Conservation (phyloP, 345 rosid species). For the Brassica cretica region DNA sequence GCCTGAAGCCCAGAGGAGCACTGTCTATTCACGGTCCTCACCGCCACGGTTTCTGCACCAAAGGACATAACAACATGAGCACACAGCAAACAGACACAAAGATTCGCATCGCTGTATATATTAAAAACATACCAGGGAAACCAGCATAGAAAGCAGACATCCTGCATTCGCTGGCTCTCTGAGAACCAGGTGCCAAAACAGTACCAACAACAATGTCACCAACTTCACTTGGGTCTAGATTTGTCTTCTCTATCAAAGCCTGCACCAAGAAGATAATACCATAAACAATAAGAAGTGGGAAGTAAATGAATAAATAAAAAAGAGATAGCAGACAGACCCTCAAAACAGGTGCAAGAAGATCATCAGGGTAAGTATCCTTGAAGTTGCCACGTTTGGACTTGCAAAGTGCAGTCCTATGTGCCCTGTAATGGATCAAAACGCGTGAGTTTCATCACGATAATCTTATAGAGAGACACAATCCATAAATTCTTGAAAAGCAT, state of each 20-base stretch:
- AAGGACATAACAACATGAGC: conserved; percentile 12
- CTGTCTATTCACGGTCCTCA: conserved; percentile 95
- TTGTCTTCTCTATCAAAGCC: conserved; percentile 91
- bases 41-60: conserved; percentile 76
- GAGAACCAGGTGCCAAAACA: conserved; percentile 93
- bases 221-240: conserved; percentile 84
- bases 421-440: conserved; percentile 44
- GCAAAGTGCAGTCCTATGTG: conserved; percentile 85
- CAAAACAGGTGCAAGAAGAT: conserved; percentile 91
- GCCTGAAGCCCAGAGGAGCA: conserved; percentile 99
- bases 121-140: conserved; percentile 68
- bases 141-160: conserved; percentile 99
- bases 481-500: not conserved
- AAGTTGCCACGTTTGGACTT: conserved; percentile 87
- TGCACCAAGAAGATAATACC: conserved; percentile 30
- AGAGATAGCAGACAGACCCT: conserved; percentile 48
- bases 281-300: no score
- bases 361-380: conserved; percentile 93
- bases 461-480: conserved; percentile 2
- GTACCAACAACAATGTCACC: conserved; percentile 99
- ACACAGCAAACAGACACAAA: not conserved
- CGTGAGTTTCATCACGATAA: conserved; percentile 1
- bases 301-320: no score
- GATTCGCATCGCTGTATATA: not conserved
- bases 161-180: conserved; percentile 97